Percentiles rank a stretch among this genome's conserved stretches.
Conservation (phyloP, 176 grass and related monocot species). For the Phyllostachys edulis region DNA sequence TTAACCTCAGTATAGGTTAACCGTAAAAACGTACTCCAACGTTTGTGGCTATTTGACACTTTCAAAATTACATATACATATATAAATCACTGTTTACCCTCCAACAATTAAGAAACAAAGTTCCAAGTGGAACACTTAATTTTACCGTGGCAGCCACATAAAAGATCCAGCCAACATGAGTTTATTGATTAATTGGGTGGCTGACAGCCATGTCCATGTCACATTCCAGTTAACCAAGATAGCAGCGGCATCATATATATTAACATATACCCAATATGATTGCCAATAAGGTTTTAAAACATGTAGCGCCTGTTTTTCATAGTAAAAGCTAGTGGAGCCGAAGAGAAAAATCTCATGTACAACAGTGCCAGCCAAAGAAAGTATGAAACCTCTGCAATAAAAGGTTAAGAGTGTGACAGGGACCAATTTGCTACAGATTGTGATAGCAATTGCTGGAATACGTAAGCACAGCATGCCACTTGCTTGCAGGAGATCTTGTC, state of each 20-base stretch:
- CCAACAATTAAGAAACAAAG: background rate
- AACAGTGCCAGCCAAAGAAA: background rate
- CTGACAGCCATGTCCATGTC: background rate
- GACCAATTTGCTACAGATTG: background rate
- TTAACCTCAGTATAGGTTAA: background rate
- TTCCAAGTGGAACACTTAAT: background rate
- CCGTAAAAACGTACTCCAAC: background rate
- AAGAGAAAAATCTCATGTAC: background rate
- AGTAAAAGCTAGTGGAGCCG: background rate
- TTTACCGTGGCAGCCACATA: background rate
- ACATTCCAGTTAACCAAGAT: conserved; percentile 8
- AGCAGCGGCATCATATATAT: background rate
- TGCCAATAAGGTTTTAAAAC: background rate
- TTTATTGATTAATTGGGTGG: background rate
- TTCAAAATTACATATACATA: background rate
- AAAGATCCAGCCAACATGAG: background rate
- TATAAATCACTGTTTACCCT: background rate
- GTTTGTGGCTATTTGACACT: too few species aligned
- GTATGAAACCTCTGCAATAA: background rate
- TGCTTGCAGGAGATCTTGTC: background rate
- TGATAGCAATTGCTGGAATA: background rate
- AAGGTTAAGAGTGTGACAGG: background rate
- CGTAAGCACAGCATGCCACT: background rate
- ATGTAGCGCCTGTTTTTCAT: background rate
- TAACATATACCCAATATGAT: background rate